These are phyloP conservation scores for Yamadazyma triangularis DNA, from an alignment of 1,139 yeast species.

Conservation along the genomic window DNA sequence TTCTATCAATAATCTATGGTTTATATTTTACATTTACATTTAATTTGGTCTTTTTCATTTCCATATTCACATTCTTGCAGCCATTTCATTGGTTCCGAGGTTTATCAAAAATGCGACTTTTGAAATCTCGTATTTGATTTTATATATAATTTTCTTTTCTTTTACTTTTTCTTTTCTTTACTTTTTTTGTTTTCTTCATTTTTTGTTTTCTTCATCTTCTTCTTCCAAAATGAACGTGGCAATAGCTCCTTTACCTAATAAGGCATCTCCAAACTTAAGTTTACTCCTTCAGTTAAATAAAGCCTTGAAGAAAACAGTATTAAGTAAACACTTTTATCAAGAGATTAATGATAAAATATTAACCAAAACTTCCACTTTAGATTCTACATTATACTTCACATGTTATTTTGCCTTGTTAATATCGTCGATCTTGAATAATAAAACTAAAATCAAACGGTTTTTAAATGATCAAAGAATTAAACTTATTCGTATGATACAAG, in stretches of 20 bases:
- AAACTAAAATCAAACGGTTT: slow-evolving; percentile 28
- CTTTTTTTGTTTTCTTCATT: too few relatives aligned
- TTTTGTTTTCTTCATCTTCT: too few relatives aligned
- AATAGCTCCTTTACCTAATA: slow-evolving; percentile 13
- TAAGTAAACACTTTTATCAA: slow-evolving; percentile 38
- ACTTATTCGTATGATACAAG: slow-evolving; percentile 15
- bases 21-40: too few relatives aligned
- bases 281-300: slow-evolving; percentile 18
- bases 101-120: too few relatives aligned
- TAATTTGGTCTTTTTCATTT: too few relatives aligned
- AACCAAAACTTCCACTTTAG: slow-evolving; percentile 32
- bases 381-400: slow-evolving; percentile 38
- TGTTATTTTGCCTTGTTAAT: slow-evolving; percentile 40
- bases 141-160: too few relatives aligned
- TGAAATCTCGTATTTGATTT: too few relatives aligned
- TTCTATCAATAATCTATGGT: too few relatives aligned
- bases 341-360: slow-evolving; percentile 41
- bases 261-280: slow-evolving; percentile 6
- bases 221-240: slow-evolving; percentile 14
- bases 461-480: slow-evolving; percentile 25
- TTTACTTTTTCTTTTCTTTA: too few relatives aligned
- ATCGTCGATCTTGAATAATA: slow-evolving; percentile 39
- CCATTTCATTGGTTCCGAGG: too few relatives aligned
- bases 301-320: slow-evolving; percentile 20
- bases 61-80: too few relatives aligned